phyloP scores from a whole-genome alignment of 495 filamentous ascomycete species.

The Ramalina peruviana region DNA sequence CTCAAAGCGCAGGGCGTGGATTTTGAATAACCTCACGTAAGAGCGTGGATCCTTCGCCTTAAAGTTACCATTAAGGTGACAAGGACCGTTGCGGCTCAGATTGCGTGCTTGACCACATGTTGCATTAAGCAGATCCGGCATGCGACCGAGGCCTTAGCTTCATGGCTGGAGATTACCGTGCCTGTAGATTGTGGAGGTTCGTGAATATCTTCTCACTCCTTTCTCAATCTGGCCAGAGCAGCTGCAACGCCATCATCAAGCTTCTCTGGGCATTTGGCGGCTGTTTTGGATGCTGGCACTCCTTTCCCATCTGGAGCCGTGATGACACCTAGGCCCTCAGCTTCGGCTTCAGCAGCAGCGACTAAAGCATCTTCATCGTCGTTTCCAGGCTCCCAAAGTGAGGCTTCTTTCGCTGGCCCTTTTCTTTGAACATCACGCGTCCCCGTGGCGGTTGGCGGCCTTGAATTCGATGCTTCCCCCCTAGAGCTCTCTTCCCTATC shows the following conservation, averaged over 20 bases:
- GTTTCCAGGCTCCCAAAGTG: slow-evolving; percentile 16
- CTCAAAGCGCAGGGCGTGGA: no score
- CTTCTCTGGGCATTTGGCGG: slow-evolving; percentile 20
- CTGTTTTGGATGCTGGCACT: slow-evolving; percentile 7
- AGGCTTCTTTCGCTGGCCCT: slow-evolving; percentile 18
- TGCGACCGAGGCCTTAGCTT: no score
- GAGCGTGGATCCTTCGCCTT: no score
- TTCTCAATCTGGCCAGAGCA: slow-evolving; percentile 40
- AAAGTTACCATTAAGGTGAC: no score
- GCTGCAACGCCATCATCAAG: slow-evolving; percentile 41
- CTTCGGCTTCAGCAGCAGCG: slow-evolving; percentile 30
- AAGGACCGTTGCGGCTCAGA: no score
- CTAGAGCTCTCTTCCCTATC: slow-evolving; percentile 16
- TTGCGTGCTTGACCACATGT: no score
- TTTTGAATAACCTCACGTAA: not conserved
- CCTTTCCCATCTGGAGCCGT: not conserved
- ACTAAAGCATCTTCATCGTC: slow-evolving; percentile 29
- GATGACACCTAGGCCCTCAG: not conserved
- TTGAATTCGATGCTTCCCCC: slow-evolving; percentile 16
- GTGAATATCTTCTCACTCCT: slow-evolving; percentile 10
- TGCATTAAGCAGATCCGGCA: no score
- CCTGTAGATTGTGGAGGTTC: no score
- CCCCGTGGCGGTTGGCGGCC: slow-evolving; percentile 6
- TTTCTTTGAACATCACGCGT: slow-evolving; percentile 17
- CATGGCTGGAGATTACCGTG: no score